Percentiles rank a stretch among this genome's conserved stretches.
These are phyloP conservation scores for Ogataea corticis DNA, from an alignment of 805 yeast species.

Conservation along the genomic window DNA sequence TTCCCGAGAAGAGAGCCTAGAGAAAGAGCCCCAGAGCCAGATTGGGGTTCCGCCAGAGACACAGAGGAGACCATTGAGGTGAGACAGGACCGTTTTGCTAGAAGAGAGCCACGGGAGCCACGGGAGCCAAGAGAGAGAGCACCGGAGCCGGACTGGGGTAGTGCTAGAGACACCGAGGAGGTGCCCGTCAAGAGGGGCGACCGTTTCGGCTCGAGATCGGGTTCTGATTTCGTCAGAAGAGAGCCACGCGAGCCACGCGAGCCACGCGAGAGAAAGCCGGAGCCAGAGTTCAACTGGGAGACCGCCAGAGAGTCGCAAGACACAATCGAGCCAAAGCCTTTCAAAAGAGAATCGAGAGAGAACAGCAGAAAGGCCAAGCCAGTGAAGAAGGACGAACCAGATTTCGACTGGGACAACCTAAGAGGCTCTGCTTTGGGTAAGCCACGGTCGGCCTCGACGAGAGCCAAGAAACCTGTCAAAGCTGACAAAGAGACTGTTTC, in stretches of 20 bases:
- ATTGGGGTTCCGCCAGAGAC: conserved; percentile 48
- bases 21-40: conserved; percentile 47
- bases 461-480: conserved; percentile 4
- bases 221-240: conserved; percentile 37
- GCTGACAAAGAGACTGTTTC: conserved; percentile 5
- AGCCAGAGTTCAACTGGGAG: conserved; percentile 46
- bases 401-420: conserved; percentile 23
- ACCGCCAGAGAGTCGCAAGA: conserved; percentile 38
- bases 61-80: conserved; percentile 19
- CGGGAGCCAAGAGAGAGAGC: conserved; percentile 46
- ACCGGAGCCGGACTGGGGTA: conserved; percentile 61
- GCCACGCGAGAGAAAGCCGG: conserved; percentile 34
- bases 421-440: conserved; percentile 27
- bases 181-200: conserved; percentile 3
- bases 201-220: conserved; percentile 34
- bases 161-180: conserved; percentile 40
- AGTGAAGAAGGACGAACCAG: conserved; percentile 18
- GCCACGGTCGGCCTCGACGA: conserved; percentile 4
- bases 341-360: conserved; percentile 15
- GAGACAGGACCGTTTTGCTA: conserved; percentile 23
- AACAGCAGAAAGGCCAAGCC: conserved; percentile 10
- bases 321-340: conserved; percentile 22
- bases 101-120: conserved; percentile 32
- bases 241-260: conserved; percentile 14
- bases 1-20: conserved; percentile 22